Evolutionary conservation across 2,329 filamentous ascomycete species (phyloP).

Genomic region (Ploettnerulaceae sp.): DNA sequence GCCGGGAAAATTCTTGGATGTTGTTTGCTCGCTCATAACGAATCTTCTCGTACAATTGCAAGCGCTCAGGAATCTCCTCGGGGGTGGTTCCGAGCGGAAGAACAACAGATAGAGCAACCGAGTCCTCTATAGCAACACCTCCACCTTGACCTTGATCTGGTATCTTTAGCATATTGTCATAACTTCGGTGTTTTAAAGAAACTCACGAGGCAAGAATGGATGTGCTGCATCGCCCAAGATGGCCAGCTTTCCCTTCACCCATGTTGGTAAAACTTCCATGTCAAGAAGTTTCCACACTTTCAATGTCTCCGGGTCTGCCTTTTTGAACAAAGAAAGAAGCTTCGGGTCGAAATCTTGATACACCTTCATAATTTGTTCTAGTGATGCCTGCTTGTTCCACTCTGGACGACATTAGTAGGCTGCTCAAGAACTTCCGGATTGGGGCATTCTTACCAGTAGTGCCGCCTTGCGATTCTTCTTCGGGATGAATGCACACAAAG

Average conservation of each 20-base stretch:
- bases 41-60: constrained; percentile 55
- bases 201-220: constrained; percentile 63
- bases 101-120: constrained; percentile 51
- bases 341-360: not conserved
- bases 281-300: constrained; percentile 58
- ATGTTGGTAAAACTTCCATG: constrained; percentile 50
- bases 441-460: constrained; percentile 32
- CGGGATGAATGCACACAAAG: constrained; percentile 49
- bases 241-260: constrained; percentile 49
- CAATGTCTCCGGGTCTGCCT: constrained; percentile 38
- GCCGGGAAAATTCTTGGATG: constrained; percentile 54
- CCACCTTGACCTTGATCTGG: constrained; percentile 60
- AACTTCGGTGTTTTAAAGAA: no score
- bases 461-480: constrained; percentile 33
- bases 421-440: not conserved
- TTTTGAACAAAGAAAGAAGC: not conserved
- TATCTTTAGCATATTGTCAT: no score
- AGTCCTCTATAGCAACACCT: constrained; percentile 63
- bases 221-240: constrained; percentile 64
- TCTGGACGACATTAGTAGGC: no score
- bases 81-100: constrained; percentile 42
- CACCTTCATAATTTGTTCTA: no score
- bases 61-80: constrained; percentile 47
- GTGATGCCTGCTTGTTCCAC: no score
- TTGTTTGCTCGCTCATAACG: constrained; percentile 52